These are phyloP conservation scores for Xylariaceae sp. DNA, from an alignment of 2,329 filamentous ascomycete genomes.

Conservation along the genomic window DNA sequence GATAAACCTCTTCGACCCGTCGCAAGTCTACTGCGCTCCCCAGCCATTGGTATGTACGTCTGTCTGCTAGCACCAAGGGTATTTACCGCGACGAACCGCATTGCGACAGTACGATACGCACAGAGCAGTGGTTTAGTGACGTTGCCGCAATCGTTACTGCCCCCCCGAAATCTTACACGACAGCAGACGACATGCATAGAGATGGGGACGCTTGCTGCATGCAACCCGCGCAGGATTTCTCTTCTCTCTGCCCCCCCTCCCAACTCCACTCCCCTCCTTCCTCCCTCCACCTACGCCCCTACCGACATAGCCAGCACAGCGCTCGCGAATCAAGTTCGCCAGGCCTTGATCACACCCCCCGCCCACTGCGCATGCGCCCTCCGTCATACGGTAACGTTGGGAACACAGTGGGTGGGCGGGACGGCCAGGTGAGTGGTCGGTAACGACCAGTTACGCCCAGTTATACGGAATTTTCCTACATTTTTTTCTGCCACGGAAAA, in stretches of 20 bases:
- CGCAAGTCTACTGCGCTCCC: too few relatives aligned
- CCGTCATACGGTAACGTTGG: constrained; percentile 13
- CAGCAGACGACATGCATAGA: constrained; percentile 6
- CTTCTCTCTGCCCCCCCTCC: background rate
- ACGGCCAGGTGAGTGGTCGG: constrained; percentile 7
- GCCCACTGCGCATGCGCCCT: constrained; percentile 9
- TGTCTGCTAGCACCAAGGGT: background rate
- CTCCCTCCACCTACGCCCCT: background rate
- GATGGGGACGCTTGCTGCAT: constrained; percentile 12
- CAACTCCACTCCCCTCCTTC: background rate
- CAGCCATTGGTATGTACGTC: too few relatives aligned
- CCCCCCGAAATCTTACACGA: background rate
- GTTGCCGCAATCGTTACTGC: background rate
- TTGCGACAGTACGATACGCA: background rate
- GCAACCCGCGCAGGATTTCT: constrained; percentile 9
- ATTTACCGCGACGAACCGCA: background rate
- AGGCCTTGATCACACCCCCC: constrained; percentile 16
- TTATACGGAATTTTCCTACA: background rate
- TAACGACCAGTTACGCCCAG: background rate
- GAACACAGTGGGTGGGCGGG: constrained; percentile 11
- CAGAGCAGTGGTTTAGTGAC: background rate
- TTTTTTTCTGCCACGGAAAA: background rate
- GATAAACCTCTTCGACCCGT: too few relatives aligned
- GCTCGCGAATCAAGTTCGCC: constrained; percentile 16
- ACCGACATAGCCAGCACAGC: background rate